Evolutionary conservation across 2,329 filamentous ascomycete genomes (phyloP).

Genomic region (Endoconidiophora laricicola): DNA sequence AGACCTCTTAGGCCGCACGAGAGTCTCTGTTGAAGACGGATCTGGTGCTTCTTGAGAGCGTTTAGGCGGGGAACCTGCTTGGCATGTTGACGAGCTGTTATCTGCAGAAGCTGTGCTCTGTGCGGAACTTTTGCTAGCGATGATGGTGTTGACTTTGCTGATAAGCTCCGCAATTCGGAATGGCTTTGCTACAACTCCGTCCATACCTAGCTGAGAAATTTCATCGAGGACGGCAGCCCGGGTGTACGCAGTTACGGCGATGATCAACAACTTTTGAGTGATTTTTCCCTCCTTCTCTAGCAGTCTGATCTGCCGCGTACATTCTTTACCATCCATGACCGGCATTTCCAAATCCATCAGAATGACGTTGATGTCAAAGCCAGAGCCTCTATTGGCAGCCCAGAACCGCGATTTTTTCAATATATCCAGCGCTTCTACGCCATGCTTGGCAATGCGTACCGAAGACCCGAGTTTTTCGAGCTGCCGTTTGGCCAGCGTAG

Average conservation of each 20-base stretch:
- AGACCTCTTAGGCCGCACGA: background rate
- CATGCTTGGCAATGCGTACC: constrained; percentile 47
- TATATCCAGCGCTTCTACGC: constrained; percentile 42
- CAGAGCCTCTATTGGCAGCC: constrained; percentile 29
- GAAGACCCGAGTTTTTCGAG: constrained; percentile 43
- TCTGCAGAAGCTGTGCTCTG: too few relatives aligned
- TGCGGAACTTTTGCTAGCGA: constrained; percentile 14
- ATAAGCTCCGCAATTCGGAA: constrained; percentile 59
- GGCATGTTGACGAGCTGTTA: too few relatives aligned
- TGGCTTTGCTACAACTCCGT: constrained; percentile 65
- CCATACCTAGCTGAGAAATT: constrained; percentile 23
- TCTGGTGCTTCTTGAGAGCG: too few relatives aligned
- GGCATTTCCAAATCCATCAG: constrained; percentile 77
- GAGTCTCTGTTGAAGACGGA: too few relatives aligned
- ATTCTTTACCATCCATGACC: constrained; percentile 66
- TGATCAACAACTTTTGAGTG: constrained; percentile 53
- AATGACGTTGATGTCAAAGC: constrained; percentile 45
- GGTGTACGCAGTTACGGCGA: constrained; percentile 71
- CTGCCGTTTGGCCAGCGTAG: constrained; percentile 45
- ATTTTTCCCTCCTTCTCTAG: constrained; percentile 47
- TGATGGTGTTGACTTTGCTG: constrained; percentile 46
- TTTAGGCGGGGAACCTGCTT: too few relatives aligned
- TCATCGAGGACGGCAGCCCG: constrained; percentile 27
- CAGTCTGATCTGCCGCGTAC: constrained; percentile 50
- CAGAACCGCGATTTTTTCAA: constrained; percentile 40